phyloP scores from a whole-genome alignment of 1,284 basidiomycete species.

The Sanghuangporus sanghuang region DNA sequence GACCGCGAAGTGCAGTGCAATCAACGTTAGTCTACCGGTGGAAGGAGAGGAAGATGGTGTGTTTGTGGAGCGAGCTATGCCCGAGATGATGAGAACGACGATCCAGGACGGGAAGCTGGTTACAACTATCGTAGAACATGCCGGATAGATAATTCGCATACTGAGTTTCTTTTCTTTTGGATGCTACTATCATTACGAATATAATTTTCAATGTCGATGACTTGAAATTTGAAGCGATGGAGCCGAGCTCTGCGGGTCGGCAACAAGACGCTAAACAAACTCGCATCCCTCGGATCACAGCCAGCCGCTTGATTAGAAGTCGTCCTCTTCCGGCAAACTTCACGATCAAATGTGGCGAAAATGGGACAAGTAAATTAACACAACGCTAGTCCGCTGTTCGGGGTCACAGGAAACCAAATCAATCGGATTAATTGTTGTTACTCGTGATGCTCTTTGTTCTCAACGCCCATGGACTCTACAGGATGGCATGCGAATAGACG shows the following conservation, averaged over 20 bases:
- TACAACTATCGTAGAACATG: slow-evolving; percentile 85
- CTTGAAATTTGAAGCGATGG: neutral
- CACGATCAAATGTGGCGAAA: neutral
- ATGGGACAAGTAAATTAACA: neutral
- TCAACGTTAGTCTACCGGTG: slow-evolving; percentile 90
- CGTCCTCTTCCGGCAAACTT: neutral
- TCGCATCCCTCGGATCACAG: too few species aligned
- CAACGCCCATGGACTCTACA: slow-evolving; percentile 11
- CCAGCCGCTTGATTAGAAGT: neutral
- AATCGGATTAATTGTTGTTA: neutral
- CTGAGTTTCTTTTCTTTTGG: too few species aligned
- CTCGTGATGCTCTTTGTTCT: neutral
- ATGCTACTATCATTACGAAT: neutral
- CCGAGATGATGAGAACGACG: slow-evolving; percentile 92
- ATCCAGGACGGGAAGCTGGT: slow-evolving; percentile 83
- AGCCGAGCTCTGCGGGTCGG: too few species aligned
- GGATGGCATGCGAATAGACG: slow-evolving; percentile 15
- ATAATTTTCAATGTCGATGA: neutral
- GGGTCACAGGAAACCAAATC: neutral
- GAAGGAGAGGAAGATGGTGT: slow-evolving; percentile 89
- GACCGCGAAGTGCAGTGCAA: slow-evolving; percentile 90
- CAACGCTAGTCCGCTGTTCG: neutral
- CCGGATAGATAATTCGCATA: slow-evolving; percentile 11
- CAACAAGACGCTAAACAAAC: too few species aligned
- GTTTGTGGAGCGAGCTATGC: slow-evolving; percentile 87